phyloP scores from a whole-genome alignment of 208 protist species.

The Acanthamoeba healyi region DNA sequence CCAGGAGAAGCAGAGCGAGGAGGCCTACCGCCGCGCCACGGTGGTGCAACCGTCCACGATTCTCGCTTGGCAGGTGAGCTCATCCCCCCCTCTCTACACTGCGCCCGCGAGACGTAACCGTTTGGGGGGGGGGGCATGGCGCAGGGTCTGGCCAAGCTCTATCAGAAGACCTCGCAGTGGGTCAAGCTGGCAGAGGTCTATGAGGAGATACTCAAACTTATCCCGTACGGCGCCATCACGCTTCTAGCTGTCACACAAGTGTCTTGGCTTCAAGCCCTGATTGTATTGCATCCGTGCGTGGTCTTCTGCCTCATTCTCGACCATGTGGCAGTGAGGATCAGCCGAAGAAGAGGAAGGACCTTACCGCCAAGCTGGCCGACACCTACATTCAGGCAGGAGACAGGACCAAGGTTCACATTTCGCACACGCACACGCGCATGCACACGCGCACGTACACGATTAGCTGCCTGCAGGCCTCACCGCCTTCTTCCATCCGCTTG shows the following conservation, averaged over 20 bases:
- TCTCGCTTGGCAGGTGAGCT: conserved; percentile 61
- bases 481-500: neutral
- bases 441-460: too few relatives aligned
- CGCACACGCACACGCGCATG: too few relatives aligned
- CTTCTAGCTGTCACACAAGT: neutral
- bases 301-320: too few relatives aligned
- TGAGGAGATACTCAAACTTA: conserved; percentile 47
- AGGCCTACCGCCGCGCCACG: conserved; percentile 46
- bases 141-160: conserved; percentile 66
- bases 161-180: conserved; percentile 51
- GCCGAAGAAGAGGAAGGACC: conserved; percentile 27
- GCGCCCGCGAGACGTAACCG: too few relatives aligned
- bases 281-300: neutral
- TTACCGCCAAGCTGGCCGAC: conserved; percentile 42
- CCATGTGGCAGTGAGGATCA: conserved; percentile 12
- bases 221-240: neutral
- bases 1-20: conserved; percentile 58
- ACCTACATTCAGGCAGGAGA: conserved; percentile 18
- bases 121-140: neutral
- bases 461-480: too few relatives aligned
- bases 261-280: neutral
- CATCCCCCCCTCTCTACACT: too few relatives aligned
- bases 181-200: conserved; percentile 50
- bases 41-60: neutral
- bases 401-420: neutral